Evolutionary conservation across 441 rosid genomes (phyloP).

Genomic region (Omphalea diandra): DNA sequence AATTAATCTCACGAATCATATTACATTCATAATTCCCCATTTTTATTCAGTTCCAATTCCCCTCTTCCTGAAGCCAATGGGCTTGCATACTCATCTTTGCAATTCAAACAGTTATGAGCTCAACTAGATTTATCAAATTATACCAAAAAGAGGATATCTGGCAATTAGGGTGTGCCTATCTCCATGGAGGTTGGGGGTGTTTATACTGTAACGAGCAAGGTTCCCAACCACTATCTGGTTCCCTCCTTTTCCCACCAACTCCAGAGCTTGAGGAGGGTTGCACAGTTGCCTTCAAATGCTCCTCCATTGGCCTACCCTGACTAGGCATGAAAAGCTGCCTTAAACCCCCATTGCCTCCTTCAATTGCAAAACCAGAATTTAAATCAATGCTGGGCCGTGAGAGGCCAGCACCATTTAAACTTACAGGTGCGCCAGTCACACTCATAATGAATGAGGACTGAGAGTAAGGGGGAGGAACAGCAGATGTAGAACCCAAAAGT

Average conservation of each 20-base stretch:
- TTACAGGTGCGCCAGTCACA: slow-evolving; percentile 45
- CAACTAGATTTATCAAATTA: slow-evolving; percentile 23
- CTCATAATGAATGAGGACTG: slow-evolving; percentile 70
- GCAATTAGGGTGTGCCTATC: slow-evolving; percentile 29
- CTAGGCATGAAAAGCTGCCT: slow-evolving; percentile 66
- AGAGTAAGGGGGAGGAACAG: slow-evolving; percentile 49
- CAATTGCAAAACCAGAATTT: slow-evolving; percentile 61
- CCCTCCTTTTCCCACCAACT: slow-evolving; percentile 73
- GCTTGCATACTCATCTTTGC: slow-evolving; percentile 32
- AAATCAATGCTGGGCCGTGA: slow-evolving; percentile 66
- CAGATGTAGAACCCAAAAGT: slow-evolving; percentile 52
- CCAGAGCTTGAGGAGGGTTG: slow-evolving; percentile 69
- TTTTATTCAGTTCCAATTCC: slow-evolving; percentile 46
- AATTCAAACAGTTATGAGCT: slow-evolving; percentile 28
- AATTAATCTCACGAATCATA: slow-evolving; percentile 54
- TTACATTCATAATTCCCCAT: slow-evolving; percentile 36
- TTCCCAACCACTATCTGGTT: slow-evolving; percentile 85
- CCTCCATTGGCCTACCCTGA: slow-evolving; percentile 57
- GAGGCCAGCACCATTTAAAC: slow-evolving; percentile 51
- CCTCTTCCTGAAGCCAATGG: slow-evolving; percentile 43
- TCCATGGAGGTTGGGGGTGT: slow-evolving; percentile 77
- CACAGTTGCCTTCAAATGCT: slow-evolving; percentile 47
- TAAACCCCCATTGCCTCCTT: slow-evolving; percentile 53
- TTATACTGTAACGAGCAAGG: slow-evolving; percentile 38
- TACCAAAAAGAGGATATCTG: slow-evolving; percentile 14